Base-by-base conservation (phyloP, 768 basidiomycete species). In the Mycena filopes region DNA sequence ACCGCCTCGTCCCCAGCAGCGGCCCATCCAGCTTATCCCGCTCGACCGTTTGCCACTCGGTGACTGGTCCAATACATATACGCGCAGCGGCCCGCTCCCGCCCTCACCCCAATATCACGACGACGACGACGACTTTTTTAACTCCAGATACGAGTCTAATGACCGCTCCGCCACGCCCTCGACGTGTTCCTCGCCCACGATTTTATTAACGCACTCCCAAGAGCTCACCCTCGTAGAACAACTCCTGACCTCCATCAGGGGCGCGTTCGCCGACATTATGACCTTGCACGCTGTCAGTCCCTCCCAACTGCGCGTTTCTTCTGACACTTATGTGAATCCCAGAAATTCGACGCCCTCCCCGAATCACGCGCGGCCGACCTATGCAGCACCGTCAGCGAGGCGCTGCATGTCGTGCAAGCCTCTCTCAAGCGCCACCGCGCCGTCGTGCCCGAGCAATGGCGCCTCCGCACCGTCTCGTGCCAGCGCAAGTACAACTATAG, bases 231-330 rank as follows among this genome's bases (percentile, higher is more conserved):
- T 42, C 4, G 28, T 60, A 9, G 49, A 61, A 46, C 33, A 58
- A 33, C 53, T 46, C 15, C 13, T 66, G 36, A 26, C 31, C 13
- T 66, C 65, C 9, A 45, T 66, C 49, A 53, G 33, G 55, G 58
- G 49, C 20, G 60, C 33, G 29, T 62, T 43, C 49, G 49, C 46
- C 55, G 60, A 56, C 28, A 41, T 66, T 21, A 25, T 55, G n/a
- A 66, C 60, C 38, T 38, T 69, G 36, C 68, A 63, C 55, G 55
- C 64, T 40, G 68, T 66, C 26, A 40, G 68, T 66, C 53, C 18
- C 29, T 26, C n/a, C 42, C 25, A n/a, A n/a, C 54, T 29, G 9
- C 47, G 23, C 12, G 15, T 43, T 60, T 15, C n/a, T 16, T 41
- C 28, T 47, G 48, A 63, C 47, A 50, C 38, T 62, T 41, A 51